Percentiles rank a stretch among this genome's conserved stretches.
Evolutionary conservation across 148 eudicot species (phyloP).

Genomic region (Spergularia bocconei): DNA sequence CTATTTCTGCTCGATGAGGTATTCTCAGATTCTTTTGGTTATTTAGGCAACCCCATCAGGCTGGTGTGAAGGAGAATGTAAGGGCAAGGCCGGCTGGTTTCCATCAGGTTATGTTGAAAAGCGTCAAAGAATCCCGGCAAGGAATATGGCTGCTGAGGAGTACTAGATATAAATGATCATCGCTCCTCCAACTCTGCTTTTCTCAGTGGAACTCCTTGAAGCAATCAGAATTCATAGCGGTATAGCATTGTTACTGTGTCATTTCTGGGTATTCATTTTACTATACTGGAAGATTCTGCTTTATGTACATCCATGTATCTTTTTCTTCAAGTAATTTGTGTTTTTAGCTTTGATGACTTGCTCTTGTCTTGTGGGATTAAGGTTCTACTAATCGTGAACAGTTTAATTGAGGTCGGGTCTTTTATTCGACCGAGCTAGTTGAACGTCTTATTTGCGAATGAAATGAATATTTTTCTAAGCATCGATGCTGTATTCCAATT

Average conservation of each 20-base stretch:
- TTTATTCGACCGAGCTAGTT: no score
- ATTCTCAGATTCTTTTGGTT: conserved; percentile 11
- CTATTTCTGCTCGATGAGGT: not conserved
- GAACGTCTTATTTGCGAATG: no score
- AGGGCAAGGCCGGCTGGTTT: conserved; percentile 94
- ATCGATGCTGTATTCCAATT: no score
- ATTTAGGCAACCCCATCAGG: conserved; percentile 69
- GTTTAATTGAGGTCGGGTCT: no score
- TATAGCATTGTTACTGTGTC: conserved; percentile 1
- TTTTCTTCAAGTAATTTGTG: not conserved
- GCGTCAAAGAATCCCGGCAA: conserved; percentile 69
- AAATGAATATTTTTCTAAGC: no score
- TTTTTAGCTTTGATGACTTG: no score
- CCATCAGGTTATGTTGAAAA: conserved; percentile 78
- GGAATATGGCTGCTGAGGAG: conserved; percentile 48
- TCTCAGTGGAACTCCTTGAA: not conserved
- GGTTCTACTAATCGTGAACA: no score
- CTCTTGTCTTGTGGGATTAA: no score
- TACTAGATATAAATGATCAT: conserved; percentile 29
- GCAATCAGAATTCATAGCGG: not conserved
- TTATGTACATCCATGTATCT: not conserved
- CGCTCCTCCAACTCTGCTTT: not conserved
- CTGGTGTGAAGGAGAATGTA: conserved; percentile 97
- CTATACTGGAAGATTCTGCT: not conserved
- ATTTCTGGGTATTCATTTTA: not conserved